Evolutionary conservation across 2,329 filamentous ascomycete species (phyloP), one percentile per base, ranked within the genome.

Genomic region (Clathrospora elynae): DNA sequence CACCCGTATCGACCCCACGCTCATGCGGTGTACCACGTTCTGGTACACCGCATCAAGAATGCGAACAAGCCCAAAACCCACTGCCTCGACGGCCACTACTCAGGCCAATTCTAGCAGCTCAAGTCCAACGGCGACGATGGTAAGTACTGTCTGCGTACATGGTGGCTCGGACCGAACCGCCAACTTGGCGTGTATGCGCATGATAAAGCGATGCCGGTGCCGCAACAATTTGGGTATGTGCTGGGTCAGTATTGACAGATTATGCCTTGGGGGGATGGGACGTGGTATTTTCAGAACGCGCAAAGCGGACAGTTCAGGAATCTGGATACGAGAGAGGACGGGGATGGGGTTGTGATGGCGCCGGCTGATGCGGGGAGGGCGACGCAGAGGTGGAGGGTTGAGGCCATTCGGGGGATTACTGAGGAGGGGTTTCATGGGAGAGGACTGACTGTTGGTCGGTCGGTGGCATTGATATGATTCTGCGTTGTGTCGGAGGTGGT

Each of bases 41-140:
- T 61, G 58, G 57, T 62, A n/a, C n/a, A 62, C 29, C 48, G 51
- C 13, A n/a, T 61, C 12, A 61, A 57, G 34, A 62, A 58, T 33
- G 47, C 49, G 1, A 51, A 49, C 22, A n/a, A 46, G 6, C 38
- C 49, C 2, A 9, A 29, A 0, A 43, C 42, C 8, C 32, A 57
- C 32, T 57, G 57, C 16, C 51, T 61, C 12, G 57, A 56, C 14
- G 53, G 43, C 12, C 47, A 55, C 23, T 54, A 58, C 44, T 43
- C 50, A 8, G 55, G 59, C n/a, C 59, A 65, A 30, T 42, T 40
- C 43, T 63, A 55, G 61, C 57, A 64, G 30, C 46, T 62, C 35
- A 51, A 48, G 6, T 34, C 49, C n/a, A 51, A 54, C 14, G 36
- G 18, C 4, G 46, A 54, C 45, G 10, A 11, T 4, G 53, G 44